Base-by-base conservation (phyloP, 2,329 filamentous ascomycete genomes). In the Escovopsis sp. region DNA sequence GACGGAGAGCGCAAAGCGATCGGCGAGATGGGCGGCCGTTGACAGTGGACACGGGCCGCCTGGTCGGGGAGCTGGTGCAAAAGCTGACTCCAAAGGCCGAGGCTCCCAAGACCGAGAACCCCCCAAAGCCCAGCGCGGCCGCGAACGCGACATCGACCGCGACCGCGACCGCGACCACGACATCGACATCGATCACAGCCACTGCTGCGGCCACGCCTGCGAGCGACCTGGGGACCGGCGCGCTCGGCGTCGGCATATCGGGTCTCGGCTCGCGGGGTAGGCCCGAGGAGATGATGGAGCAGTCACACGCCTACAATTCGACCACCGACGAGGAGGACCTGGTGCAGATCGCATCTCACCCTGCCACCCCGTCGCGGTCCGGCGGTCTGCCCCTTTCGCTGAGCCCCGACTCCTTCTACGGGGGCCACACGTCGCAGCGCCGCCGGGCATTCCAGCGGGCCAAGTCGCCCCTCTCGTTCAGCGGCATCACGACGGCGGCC, bases 261-360 rank as follows among this genome's bases (percentile, higher is more conserved):
- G 66, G 70, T 43, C 53, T 62, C 32, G 67, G 63, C 3, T 66
- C 68, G 32, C 66, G 63, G 6, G 61, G 66, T 12, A 67, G 48
- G 3, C 28, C 43, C 6, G 53, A 53, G 18, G 48, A 45, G 42
- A 52, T 56, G 19, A 40, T 40, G 8, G 47, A 49, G 8, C 46
- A 50, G 23, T 48, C 53, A 12, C 54, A 55, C 33, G 53, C 79
- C 33, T 84, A 80, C 26, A 57, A 53, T 9, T 58, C 55, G 9
- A 87, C 83, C 4, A 93, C 85, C 1, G 85, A 93, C 56, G 86
- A 94, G 45, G 86, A 94, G 47, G 85, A 93, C 40, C 63, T 75
- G 12, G 64, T 86, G 28, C 77, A 81, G 33, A 80, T 88, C 44
- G 38, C 34, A 11, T 67, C 72, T 2, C 65, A 62, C 44, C 65